These are phyloP conservation scores for Moesziomyces globuligerus DNA, from an alignment of 1,284 basidiomycete species.

Conservation along the genomic window DNA sequence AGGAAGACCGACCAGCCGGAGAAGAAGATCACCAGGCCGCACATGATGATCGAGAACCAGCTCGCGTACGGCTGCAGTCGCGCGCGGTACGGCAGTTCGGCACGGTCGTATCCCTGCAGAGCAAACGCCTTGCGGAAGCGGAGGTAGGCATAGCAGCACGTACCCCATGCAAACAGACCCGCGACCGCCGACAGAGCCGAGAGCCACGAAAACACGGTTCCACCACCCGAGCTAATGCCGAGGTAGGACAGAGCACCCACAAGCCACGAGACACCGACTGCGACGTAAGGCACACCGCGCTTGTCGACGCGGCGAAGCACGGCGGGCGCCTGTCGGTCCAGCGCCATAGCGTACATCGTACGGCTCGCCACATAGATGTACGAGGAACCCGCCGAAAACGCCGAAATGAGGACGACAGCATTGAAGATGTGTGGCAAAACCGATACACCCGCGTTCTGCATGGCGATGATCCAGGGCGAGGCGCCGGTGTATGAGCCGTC, in stretches of 20 bases:
- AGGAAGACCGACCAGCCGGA: conserved; percentile 68
- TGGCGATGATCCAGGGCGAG: conserved; percentile 68
- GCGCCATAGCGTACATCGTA: conserved; percentile 77
- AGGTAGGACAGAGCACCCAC: conserved; percentile 78
- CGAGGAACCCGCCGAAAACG: conserved; percentile 85
- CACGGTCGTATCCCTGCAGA: conserved; percentile 74
- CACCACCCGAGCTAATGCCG: conserved; percentile 67
- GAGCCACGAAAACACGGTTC: conserved; percentile 73
- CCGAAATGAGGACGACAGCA: conserved; percentile 79
- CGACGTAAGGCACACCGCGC: conserved; percentile 79
- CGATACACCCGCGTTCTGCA: conserved; percentile 68
- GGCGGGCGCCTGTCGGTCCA: conserved; percentile 78
- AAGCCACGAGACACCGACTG: conserved; percentile 76
- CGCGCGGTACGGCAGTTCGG: conserved; percentile 70
- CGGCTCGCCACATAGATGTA: conserved; percentile 85
- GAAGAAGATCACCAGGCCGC: conserved; percentile 57
- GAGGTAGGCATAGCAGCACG: conserved; percentile 79
- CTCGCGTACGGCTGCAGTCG: conserved; percentile 66
- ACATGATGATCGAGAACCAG: conserved; percentile 49
- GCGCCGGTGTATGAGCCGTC: conserved; percentile 37
- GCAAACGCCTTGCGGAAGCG: conserved; percentile 77
- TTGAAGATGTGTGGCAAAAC: conserved; percentile 74
- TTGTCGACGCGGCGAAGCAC: conserved; percentile 77
- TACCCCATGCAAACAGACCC: conserved; percentile 84
- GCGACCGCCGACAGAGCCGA: conserved; percentile 75